Conservation (phyloP, 75 land plant genomes). For the Isoetes taiwanensis region DNA sequence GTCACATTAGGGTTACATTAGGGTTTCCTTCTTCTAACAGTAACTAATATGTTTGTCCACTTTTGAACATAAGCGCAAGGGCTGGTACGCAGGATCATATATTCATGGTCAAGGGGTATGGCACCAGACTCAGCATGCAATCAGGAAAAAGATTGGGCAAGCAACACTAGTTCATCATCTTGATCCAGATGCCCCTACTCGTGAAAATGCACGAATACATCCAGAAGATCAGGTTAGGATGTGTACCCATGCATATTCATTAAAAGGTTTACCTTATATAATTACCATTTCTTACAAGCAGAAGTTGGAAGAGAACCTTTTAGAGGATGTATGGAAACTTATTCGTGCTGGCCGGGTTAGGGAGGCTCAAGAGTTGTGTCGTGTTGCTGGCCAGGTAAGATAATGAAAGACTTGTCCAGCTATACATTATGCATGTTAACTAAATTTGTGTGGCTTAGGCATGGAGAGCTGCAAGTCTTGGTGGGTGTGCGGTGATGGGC, state of each 20-base stretch:
- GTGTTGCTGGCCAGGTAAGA: slow-evolving; percentile 89
- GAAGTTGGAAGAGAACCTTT: slow-evolving; percentile 85
- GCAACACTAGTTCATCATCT: slow-evolving; percentile 56
- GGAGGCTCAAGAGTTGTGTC: slow-evolving; percentile 88
- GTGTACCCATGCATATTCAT: too few relatives aligned
- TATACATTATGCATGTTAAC: neutral
- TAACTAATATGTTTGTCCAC: too few relatives aligned
- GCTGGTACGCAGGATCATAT: slow-evolving; percentile 93
- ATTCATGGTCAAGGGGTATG: slow-evolving; percentile 89
- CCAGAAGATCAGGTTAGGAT: slow-evolving; percentile 90
- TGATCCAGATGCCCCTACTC: slow-evolving; percentile 98
- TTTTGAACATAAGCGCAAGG: too few relatives aligned
- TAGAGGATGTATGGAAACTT: slow-evolving; percentile 90
- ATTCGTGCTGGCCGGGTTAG: slow-evolving; percentile 70
- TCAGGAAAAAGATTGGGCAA: slow-evolving; percentile 43
- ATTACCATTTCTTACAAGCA: slow-evolving; percentile 13
- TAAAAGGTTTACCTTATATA: too few relatives aligned
- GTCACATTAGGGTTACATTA: too few relatives aligned
- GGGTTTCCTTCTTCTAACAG: too few relatives aligned
- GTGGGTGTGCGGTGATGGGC: slow-evolving; percentile 76
- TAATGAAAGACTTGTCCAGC: neutral
- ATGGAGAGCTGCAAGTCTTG: slow-evolving; percentile 92
- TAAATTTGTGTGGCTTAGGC: slow-evolving; percentile 27
- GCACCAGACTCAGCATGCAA: slow-evolving; percentile 74
- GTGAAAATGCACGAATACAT: slow-evolving; percentile 53